Evolutionary conservation across 768 basidiomycete genomes (phyloP).

Genomic region (Mycena leptocephala): DNA sequence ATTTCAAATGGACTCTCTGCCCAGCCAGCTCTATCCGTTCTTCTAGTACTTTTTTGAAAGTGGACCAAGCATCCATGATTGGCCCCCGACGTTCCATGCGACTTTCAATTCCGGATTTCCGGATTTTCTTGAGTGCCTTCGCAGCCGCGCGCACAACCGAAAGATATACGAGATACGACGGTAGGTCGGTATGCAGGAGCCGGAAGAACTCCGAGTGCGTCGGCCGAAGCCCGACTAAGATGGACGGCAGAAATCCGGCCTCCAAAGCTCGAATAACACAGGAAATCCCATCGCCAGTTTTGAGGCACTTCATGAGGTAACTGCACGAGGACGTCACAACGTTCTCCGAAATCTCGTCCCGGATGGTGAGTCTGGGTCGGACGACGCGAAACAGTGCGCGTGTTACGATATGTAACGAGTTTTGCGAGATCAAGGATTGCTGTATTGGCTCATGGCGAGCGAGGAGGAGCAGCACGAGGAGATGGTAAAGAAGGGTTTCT

Average conservation of each 20-base stretch:
- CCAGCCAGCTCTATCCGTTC: conserved; percentile 14
- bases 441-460: not conserved
- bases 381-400: not conserved
- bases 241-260: not conserved
- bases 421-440: not conserved
- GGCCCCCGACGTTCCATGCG: conserved; percentile 15
- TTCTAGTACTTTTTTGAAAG: conserved; percentile 1
- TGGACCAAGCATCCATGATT: not conserved
- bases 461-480: conserved; percentile 1
- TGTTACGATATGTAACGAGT: not conserved
- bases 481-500: not conserved
- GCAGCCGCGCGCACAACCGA: conserved; percentile 15
- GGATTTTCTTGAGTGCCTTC: conserved; percentile 6
- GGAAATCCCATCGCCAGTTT: conserved; percentile 3
- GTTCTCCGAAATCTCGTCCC: not conserved
- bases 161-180: not conserved
- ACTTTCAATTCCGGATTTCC: not conserved
- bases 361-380: not conserved
- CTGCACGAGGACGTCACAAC: conserved; percentile 2
- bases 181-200: not conserved
- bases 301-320: not conserved
- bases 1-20: not conserved
- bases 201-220: not conserved
- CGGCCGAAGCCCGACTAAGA: not conserved
- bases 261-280: conserved; percentile 3